Percentiles rank a stretch among this genome's conserved stretches.
Conservation (phyloP, 345 rosid genomes). For the Populus alba region DNA sequence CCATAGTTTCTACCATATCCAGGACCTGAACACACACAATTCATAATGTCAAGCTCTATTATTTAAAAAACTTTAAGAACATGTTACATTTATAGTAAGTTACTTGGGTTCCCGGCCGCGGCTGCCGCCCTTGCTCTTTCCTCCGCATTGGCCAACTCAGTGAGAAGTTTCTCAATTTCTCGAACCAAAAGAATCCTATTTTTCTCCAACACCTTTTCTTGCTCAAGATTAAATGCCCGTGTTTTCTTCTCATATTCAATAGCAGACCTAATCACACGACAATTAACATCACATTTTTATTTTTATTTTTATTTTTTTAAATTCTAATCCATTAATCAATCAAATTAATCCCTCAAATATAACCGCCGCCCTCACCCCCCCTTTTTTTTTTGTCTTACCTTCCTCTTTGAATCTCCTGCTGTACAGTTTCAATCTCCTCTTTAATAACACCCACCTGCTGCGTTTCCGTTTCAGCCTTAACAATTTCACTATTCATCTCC, state of each 20-base stretch:
- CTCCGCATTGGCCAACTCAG: slow-evolving; percentile 47
- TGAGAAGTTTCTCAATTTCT: slow-evolving; percentile 50
- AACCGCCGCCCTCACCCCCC: neutral
- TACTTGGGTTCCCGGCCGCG: slow-evolving; percentile 50
- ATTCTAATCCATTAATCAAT: neutral
- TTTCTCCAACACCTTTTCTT: slow-evolving; percentile 57
- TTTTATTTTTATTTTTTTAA: neutral
- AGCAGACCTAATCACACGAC: slow-evolving; percentile 49
- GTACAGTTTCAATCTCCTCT: slow-evolving; percentile 51
- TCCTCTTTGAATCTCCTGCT: slow-evolving; percentile 61
- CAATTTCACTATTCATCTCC: slow-evolving; percentile 41
- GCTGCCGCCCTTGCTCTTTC: slow-evolving; percentile 48
- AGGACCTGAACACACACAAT: slow-evolving; percentile 28
- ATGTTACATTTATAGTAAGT: neutral
- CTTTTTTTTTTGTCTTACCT: slow-evolving; percentile 40
- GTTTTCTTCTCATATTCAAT: slow-evolving; percentile 76
- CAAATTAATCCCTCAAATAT: neutral
- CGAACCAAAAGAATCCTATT: slow-evolving; percentile 39
- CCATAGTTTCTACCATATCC: slow-evolving; percentile 45
- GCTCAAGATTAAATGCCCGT: slow-evolving; percentile 57
- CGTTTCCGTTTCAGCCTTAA: slow-evolving; percentile 46
- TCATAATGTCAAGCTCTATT: neutral
- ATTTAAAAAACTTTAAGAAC: neutral
- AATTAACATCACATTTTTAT: neutral
- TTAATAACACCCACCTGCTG: slow-evolving; percentile 36